Percentiles rank a stretch among this genome's conserved stretches.
Evolutionary conservation across 2,329 filamentous ascomycete species (phyloP).

Genomic region (Fusarium tupiense): DNA sequence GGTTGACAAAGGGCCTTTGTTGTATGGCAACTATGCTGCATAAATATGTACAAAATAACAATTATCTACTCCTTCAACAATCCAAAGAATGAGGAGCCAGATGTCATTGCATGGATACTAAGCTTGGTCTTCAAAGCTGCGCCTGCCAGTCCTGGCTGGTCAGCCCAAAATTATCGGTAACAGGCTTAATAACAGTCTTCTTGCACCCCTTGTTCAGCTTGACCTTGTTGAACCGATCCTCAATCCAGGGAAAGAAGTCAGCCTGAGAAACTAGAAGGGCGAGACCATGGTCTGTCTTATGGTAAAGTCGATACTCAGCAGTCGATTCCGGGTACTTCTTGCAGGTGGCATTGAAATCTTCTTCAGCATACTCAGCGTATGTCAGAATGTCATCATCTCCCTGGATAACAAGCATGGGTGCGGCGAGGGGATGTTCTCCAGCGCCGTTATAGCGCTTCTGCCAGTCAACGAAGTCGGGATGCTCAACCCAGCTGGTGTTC

Average conservation of each 20-base stretch:
- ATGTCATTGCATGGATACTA: not conserved
- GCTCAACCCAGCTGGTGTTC: conserved; percentile 13
- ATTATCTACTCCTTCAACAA: too few species aligned
- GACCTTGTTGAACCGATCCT: not conserved
- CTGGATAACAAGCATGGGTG: conserved; percentile 18
- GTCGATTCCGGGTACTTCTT: not conserved
- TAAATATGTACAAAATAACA: not conserved
- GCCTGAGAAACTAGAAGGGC: not conserved
- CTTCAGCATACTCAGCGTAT: not conserved
- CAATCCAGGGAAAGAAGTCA: conserved; percentile 2
- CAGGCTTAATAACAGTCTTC: not conserved
- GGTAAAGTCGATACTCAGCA: not conserved
- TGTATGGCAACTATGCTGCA: not conserved
- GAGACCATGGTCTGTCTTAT: not conserved
- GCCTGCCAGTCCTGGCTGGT: not conserved
- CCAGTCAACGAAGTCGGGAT: conserved; percentile 12
- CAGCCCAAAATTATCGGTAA: not conserved
- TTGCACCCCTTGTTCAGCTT: not conserved
- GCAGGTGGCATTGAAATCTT: conserved; percentile 11
- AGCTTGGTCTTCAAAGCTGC: too few species aligned
- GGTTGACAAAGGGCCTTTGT: not conserved
- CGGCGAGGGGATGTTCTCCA: conserved; percentile 3
- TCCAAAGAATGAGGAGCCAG: not conserved
- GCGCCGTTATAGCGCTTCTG: conserved; percentile 20
- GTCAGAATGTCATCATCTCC: conserved; percentile 10